These are phyloP conservation scores for Bretschneidera sinensis DNA, from an alignment of 345 rosid species.

Conservation along the genomic window DNA sequence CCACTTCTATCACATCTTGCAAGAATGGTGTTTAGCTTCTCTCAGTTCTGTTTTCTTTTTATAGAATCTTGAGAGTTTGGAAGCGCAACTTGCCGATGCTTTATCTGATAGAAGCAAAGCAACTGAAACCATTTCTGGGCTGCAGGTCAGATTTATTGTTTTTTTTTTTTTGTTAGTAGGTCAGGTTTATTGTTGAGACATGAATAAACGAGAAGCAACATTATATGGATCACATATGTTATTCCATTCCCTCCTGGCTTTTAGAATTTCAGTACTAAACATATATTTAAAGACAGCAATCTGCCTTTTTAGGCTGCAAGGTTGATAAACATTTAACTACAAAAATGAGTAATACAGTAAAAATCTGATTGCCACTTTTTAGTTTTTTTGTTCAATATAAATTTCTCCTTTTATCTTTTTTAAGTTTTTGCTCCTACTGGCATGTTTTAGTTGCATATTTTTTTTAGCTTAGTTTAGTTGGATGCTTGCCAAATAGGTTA, in stretches of 20 bases:
- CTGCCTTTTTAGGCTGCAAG: not conserved
- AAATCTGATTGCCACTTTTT: not conserved
- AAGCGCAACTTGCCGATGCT: constrained; percentile 82
- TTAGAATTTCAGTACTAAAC: not conserved
- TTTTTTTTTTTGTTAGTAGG: no score
- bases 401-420: not conserved
- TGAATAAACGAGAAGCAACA: constrained; percentile 6
- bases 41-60: constrained; percentile 19
- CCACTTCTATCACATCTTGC: constrained; percentile 2
- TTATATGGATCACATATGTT: not conserved
- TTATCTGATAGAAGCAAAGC: constrained; percentile 77
- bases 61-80: constrained; percentile 80
- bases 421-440: not conserved
- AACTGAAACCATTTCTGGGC: constrained; percentile 65
- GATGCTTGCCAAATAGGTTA: not conserved
- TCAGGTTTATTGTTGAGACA: no score
- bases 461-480: constrained; percentile 3
- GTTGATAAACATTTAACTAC: not conserved
- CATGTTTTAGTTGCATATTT: not conserved
- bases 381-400: no score
- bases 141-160: constrained; percentile 58
- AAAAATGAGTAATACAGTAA: no score
- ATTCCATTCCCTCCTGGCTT: no score
- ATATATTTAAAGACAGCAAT: no score
- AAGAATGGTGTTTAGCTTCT: constrained; percentile 15